Base-by-base conservation (phyloP, 1,284 basidiomycete genomes). In the Leccinum proliferum region DNA sequence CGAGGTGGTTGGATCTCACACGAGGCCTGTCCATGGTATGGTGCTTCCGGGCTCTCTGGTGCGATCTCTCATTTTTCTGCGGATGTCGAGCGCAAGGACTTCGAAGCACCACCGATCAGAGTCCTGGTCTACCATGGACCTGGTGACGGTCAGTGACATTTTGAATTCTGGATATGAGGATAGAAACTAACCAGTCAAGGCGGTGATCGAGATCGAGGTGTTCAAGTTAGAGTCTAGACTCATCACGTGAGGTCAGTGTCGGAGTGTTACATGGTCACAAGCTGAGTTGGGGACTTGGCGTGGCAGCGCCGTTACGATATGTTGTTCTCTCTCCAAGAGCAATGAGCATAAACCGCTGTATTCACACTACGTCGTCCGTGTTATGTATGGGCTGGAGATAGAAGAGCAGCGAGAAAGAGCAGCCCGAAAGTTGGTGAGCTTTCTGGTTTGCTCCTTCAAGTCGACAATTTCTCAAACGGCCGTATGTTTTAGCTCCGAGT, bases 31-130 rank as follows among this genome's bases (percentile, higher is more conserved):
- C 88, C 95, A 99, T 74, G 98, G 94, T 29, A 29, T 14, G 5
- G 57, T 46, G 5, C n/a, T 5, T 0, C 21, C 61, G 0, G 64
- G 61, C 18, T 77, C 56, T 82, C 77, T 12, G 78, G 76, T 83
- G 63, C 89, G 81, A 52, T 80, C 82, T 73, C 94, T 87, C 80
- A 98, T 87, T 73, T 91, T 87, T 57, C 93, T 81, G 60, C 96
- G 89, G 55, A 98, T 81, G 66, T 92, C 85, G 2, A 92, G 92
- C 3, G 88, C 90, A 41, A 97, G 85, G 58, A 96, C 92, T 75
- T 99, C 96, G 71, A 98, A 92, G 62, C 98, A 83, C 87, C 93
- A 99, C 77, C 96, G 84, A 77, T 99, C 97, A 4, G 95, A 92
- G 78, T 99, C 97, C 78, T 98, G 95, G 78, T 99, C 96, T 62